Base-by-base conservation (phyloP, 805 yeast genomes). In the Monosporozyma aerobia region DNA sequence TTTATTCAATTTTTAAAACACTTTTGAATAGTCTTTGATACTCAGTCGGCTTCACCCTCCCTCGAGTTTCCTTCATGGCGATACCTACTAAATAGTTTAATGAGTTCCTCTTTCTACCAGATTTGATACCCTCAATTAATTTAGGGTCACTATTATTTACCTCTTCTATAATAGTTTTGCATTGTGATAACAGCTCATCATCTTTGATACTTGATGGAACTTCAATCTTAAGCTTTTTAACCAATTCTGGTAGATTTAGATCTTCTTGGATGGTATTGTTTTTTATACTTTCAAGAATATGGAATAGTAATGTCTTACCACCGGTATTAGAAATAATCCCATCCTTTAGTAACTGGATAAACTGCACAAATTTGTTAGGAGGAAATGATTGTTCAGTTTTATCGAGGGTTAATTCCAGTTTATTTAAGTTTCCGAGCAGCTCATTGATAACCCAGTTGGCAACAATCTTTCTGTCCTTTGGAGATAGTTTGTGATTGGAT, bases 391-490 rank as follows among this genome's bases (percentile, higher is more conserved):
- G 54, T 0, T 56, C 53, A 40, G 62, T 59, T 53, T 78, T 74
- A 11, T 52, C 56, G 35, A 72, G 47, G 4, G 65, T 54, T 5
- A 62, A 45, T 25, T 76, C 71, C 7, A 79, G 72, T 61, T 80
- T 82, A 7, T 80, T 74, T 54, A 87, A 72, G 13, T 80, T 72
- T 0, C 97, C 97, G 16, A 88, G 62, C 43, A 89, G 70, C 57
- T 88, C 90, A 68, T 92, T 90, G 7, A 88, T 80, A 8, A 89
- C 67, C 96, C 96, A 92, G 63, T 85, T 87, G 30, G 82, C 80
- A 2, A 81, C 81, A 43, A 72, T 55, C 54, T 73, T 80, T 8
- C 64, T 60, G 14, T 63, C 63, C 8, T 64, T 56, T 10, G 67
- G 55, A 11, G 14, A 10, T 5, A 13, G 6, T 13, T 56, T 40